Conservation (phyloP, 129 eudicot species). For the Tagetes patula region DNA sequence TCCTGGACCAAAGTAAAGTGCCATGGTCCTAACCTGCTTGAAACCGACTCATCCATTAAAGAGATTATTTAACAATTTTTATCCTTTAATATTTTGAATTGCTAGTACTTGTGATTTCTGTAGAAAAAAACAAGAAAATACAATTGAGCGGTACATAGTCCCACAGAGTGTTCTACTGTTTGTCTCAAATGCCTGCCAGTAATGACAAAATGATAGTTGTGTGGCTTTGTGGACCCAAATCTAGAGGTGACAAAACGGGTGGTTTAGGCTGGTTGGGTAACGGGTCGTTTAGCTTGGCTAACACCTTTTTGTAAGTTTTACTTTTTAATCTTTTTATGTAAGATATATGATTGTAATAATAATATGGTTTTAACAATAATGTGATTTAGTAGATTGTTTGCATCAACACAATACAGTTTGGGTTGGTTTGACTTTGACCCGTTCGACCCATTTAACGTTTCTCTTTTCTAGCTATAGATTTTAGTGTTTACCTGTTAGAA, state of each 20-base stretch:
- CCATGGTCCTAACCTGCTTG: conserved; percentile 29
- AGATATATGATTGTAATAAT: background rate
- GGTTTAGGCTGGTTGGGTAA: background rate
- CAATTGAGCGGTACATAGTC: background rate
- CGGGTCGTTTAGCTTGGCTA: background rate
- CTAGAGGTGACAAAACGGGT: background rate
- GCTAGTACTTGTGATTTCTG: background rate
- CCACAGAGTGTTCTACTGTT: background rate
- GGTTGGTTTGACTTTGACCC: background rate
- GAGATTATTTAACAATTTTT: background rate
- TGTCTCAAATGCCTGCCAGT: conserved; percentile 7
- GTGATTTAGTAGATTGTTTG: background rate
- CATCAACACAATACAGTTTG: background rate
- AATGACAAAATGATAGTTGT: conserved; percentile 6
- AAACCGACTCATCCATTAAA: background rate
- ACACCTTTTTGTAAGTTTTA: background rate
- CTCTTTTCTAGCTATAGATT: background rate
- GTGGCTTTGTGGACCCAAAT: conserved; percentile 27
- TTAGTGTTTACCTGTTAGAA: too few species aligned
- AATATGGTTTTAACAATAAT: background rate
- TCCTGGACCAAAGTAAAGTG: conserved; percentile 32
- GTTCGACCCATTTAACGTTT: conserved; percentile 1
- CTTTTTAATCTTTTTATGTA: background rate
- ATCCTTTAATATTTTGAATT: background rate
- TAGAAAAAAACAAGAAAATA: background rate